Evolutionary conservation across 441 rosid species (phyloP), one percentile per base, ranked within the genome.

Genomic region (Sinapis alba): DNA sequence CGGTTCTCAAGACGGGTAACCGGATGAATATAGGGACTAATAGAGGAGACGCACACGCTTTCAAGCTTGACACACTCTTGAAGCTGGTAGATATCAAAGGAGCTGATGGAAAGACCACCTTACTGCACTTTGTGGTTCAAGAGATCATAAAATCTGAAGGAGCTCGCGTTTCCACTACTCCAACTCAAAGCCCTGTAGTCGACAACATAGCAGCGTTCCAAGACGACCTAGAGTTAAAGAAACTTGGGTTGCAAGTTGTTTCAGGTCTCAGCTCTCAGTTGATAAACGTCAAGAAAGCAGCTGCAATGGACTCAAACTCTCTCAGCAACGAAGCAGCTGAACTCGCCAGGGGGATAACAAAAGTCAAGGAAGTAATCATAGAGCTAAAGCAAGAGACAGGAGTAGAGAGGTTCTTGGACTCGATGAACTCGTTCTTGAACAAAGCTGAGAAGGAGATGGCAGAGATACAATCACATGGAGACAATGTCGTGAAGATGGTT

Each of bases 11-110:
- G 73, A 91, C 97, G 0, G 96, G 98, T 34, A 91, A 94, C 81
- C 82, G 94, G 11, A 91, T 91, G 98, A 91, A 94, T 38, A 88
- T 90, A 23, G 96, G 95, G 58, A 94, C 98, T 9, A 90, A 88
- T 67, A 87, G 93, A 7, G 96, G 98, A 0, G 95, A 89, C 45
- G 98, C 98, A 0, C 92, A 82, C 1, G 96, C 98, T 12, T 91
- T 91, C 86, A 94, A 91, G 89, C 96, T 94, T 7, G 96, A 94
- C 75, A 94, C 97, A 0, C 93, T 94, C 28, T 80, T 91, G 21
- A 94, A 91, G 61, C 89, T 89, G 19, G 96, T 91, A 18, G 97
- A 91, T 41, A 81, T 94, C 19, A 91, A 90, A 82, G 97, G 97
- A 12, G 68, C 90, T 0, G 98, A 91, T 75, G 95, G 98, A 38